Conservation (phyloP, 1,284 basidiomycete genomes). For the Boletellus deceptivus region DNA sequence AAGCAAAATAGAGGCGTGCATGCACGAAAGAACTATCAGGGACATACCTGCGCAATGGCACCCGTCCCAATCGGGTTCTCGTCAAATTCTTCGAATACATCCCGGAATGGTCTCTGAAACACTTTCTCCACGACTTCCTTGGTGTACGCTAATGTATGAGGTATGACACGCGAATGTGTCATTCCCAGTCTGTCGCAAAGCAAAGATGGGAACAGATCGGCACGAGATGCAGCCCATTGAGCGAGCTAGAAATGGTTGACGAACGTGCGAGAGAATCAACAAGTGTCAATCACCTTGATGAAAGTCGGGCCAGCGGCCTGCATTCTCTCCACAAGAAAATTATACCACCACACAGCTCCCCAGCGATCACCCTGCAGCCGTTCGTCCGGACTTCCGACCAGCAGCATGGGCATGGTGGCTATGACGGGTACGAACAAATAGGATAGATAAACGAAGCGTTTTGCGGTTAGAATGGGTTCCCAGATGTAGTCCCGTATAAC, state of each 20-base stretch:
- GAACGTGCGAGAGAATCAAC: constrained; percentile 3
- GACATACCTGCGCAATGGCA: constrained; percentile 88
- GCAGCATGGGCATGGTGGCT: constrained; percentile 79
- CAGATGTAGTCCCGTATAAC: constrained; percentile 61
- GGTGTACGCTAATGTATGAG: constrained; percentile 84
- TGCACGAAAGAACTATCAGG: not conserved
- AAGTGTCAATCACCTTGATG: constrained; percentile 70
- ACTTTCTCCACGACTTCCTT: constrained; percentile 81
- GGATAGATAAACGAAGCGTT: constrained; percentile 84
- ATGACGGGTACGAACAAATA: constrained; percentile 88
- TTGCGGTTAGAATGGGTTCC: constrained; percentile 84
- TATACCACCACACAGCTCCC: constrained; percentile 96
- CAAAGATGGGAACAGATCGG: constrained; percentile 92
- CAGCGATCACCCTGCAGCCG: constrained; percentile 67
- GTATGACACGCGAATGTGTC: constrained; percentile 86
- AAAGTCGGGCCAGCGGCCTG: constrained; percentile 95
- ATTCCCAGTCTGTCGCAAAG: constrained; percentile 86
- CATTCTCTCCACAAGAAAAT: constrained; percentile 86
- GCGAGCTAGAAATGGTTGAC: constrained; percentile 60
- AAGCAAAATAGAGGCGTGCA: constrained; percentile 2
- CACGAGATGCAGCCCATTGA: constrained; percentile 97
- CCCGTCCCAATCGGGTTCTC: constrained; percentile 92
- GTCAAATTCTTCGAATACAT: constrained; percentile 93
- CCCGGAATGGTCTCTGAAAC: constrained; percentile 79
- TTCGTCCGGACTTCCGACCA: constrained; percentile 65